Percentiles rank a stretch among this genome's conserved stretches.
phyloP scores from a whole-genome alignment of 78 protist genomes.

The Capsaspora owczarzaki region DNA sequence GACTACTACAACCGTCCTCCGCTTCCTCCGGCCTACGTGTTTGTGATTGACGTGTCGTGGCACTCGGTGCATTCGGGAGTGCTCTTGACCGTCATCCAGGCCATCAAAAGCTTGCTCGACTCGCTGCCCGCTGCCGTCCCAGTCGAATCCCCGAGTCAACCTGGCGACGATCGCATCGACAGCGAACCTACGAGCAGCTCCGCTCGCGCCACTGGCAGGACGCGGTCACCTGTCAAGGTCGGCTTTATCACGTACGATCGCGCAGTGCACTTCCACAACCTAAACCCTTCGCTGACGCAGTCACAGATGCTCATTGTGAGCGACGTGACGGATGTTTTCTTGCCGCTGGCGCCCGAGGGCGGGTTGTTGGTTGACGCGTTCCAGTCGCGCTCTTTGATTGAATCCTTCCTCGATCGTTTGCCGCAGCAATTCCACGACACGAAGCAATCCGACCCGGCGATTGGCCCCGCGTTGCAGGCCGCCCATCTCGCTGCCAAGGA shows the following conservation, averaged over 20 bases:
- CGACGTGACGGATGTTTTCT: slow-evolving; percentile 44
- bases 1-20: slow-evolving; percentile 54
- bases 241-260: slow-evolving; percentile 44
- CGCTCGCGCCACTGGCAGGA: background rate
- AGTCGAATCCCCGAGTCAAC: too few species aligned
- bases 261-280: slow-evolving; percentile 43
- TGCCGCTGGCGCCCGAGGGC: slow-evolving; percentile 36
- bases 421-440: slow-evolving; percentile 12
- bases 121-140: too few species aligned
- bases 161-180: too few species aligned
- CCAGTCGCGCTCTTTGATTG: background rate
- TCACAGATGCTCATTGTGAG: slow-evolving; percentile 30
- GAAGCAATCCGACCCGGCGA: background rate
- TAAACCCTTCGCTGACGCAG: slow-evolving; percentile 6
- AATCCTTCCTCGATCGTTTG: slow-evolving; percentile 2
- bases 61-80: slow-evolving; percentile 27
- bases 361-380: slow-evolving; percentile 30
- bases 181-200: too few species aligned
- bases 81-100: background rate
- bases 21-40: slow-evolving; percentile 43
- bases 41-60: slow-evolving; percentile 52
- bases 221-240: slow-evolving; percentile 7
- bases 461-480: slow-evolving; percentile 6
- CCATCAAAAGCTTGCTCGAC: slow-evolving; percentile 20
- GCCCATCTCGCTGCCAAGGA: too few species aligned